Evolutionary conservation across 345 rosid species (phyloP).

Genomic region (Noccaea bulbosa): DNA sequence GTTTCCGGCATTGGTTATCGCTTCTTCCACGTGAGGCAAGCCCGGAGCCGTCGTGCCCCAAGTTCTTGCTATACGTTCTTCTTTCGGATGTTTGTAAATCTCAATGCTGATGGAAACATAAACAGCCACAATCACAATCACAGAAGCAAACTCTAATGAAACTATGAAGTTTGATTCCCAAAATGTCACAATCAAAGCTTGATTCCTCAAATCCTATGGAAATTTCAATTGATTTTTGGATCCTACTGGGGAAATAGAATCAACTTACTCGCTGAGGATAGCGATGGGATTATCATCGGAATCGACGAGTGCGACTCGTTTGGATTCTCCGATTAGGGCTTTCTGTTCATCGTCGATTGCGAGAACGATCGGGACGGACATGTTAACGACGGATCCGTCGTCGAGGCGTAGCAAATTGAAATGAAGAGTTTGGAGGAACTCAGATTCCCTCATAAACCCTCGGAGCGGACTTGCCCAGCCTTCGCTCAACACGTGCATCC

Average conservation of each 20-base stretch:
- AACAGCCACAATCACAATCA: neutral
- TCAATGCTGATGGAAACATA: conserved; percentile 59
- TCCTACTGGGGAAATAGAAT: neutral
- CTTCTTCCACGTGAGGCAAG: conserved; percentile 78
- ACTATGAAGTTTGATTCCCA: too few species aligned
- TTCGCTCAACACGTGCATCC: conserved; percentile 96
- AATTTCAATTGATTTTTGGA: neutral
- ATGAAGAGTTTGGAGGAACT: conserved; percentile 99
- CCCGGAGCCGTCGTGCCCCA: conserved; percentile 98
- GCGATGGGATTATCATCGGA: conserved; percentile 64
- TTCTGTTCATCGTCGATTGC: conserved; percentile 74
- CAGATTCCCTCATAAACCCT: conserved; percentile 96
- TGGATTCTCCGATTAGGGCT: conserved; percentile 62
- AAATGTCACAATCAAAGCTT: neutral
- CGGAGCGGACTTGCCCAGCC: conserved; percentile 96
- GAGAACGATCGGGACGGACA: conserved; percentile 94
- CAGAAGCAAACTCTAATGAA: neutral
- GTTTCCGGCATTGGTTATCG: conserved; percentile 71
- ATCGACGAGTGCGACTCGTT: conserved; percentile 74
- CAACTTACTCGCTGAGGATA: conserved; percentile 76
- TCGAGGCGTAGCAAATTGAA: conserved; percentile 79
- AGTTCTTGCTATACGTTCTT: conserved; percentile 89
- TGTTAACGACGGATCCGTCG: conserved; percentile 84
- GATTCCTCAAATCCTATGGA: conserved; percentile 12
- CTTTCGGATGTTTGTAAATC: conserved; percentile 93